These are phyloP conservation scores for Saururus chinensis DNA, from an alignment of 164 flowering plant species.

Conservation along the genomic window DNA sequence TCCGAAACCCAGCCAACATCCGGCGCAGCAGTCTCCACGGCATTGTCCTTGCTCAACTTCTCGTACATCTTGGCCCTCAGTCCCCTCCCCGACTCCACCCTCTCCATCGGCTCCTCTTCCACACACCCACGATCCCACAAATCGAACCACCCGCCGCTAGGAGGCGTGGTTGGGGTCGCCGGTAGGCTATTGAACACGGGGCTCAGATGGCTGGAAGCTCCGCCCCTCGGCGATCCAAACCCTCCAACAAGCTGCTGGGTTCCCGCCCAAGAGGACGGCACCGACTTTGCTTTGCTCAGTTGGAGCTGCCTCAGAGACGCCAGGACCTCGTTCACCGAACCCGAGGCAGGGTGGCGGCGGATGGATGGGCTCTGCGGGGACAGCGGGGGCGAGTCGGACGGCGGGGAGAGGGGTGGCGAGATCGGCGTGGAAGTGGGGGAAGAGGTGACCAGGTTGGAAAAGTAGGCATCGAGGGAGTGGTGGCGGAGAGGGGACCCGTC, in stretches of 20 bases:
- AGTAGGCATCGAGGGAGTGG: conserved; percentile 24
- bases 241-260: conserved; percentile 11
- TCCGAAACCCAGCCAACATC: conserved; percentile 81
- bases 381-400: conserved; percentile 43
- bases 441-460: conserved; percentile 5
- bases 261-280: conserved; percentile 25
- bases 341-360: conserved; percentile 26
- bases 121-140: conserved; percentile 11
- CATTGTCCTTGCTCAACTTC: conserved; percentile 55
- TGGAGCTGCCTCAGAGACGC: conserved; percentile 49
- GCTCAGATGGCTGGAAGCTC: conserved; percentile 16
- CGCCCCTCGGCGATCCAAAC: conserved; percentile 27
- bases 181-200: conserved; percentile 56
- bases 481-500: conserved; percentile 49
- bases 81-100: conserved; percentile 69
- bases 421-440: conserved; percentile 25
- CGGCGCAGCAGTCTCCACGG: conserved; percentile 33
- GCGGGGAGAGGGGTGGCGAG: conserved; percentile 39
- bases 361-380: conserved; percentile 27
- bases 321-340: conserved; percentile 40
- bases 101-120: conserved; percentile 51
- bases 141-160: conserved; percentile 14
- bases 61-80: conserved; percentile 53
- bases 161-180: conserved; percentile 42
- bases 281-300: conserved; percentile 41